Conservation (phyloP, 345 rosid genomes). For the Gossypium bickii region DNA sequence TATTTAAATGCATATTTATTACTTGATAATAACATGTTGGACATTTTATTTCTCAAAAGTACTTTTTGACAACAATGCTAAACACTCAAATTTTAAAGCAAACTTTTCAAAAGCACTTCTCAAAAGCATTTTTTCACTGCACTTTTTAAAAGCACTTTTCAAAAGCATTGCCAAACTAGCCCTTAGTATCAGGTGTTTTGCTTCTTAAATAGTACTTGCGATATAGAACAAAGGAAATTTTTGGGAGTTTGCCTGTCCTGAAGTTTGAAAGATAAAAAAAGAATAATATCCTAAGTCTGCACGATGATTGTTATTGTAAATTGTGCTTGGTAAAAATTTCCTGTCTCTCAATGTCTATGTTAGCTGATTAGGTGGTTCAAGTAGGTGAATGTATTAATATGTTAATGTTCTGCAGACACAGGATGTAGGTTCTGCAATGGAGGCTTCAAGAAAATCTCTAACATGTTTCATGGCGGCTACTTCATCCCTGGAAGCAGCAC, state of each 20-base stretch:
- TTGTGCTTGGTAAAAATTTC: background rate
- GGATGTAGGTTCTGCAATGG: slow-evolving; percentile 61
- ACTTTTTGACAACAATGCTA: no score
- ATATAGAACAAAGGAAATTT: background rate
- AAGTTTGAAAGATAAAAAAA: background rate
- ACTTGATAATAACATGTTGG: no score
- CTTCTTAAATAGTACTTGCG: background rate
- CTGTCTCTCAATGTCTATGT: slow-evolving; percentile 14
- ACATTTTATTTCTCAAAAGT: no score
- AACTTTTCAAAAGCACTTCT: no score
- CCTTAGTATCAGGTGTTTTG: background rate
- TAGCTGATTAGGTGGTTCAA: slow-evolving; percentile 4
- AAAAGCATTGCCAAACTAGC: no score
- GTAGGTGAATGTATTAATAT: slow-evolving; percentile 20
- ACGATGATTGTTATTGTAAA: background rate
- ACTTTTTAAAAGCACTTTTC: no score
- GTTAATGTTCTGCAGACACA: slow-evolving; percentile 54
- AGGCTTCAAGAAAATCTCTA: slow-evolving; percentile 67
- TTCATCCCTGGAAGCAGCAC: slow-evolving; percentile 34
- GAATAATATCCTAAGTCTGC: background rate
- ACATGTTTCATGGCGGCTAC: slow-evolving; percentile 44
- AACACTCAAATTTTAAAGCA: no score
- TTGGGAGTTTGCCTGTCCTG: background rate
- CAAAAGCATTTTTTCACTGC: no score
- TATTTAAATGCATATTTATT: no score